A percentile compares a stretch with the other conserved stretches of the same genome.
Evolutionary conservation across 768 basidiomycete species (phyloP).

Genomic region (Auricularia heimuer): DNA sequence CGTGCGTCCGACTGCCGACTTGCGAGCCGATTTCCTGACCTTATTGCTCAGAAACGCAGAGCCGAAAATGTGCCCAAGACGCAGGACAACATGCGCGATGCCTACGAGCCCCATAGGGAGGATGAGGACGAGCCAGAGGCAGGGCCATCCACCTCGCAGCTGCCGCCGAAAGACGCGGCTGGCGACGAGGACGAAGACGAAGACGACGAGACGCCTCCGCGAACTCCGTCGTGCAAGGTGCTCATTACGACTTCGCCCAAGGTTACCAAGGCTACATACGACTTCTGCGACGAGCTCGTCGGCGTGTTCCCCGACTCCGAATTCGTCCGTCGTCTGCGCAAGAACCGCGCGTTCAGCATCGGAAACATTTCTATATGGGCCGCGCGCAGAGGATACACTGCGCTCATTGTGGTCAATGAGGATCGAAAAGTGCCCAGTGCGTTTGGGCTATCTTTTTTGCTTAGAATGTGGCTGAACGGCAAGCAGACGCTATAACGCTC

Average conservation of each 20-base stretch:
- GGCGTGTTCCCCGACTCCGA: constrained; percentile 89
- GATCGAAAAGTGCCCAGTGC: constrained; percentile 88
- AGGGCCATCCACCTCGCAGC: constrained; percentile 62
- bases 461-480: background rate
- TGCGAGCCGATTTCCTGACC: background rate
- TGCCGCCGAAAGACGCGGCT: constrained; percentile 37
- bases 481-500: constrained; percentile 81
- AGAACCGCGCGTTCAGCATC: constrained; percentile 83
- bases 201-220: constrained; percentile 15
- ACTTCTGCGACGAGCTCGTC: constrained; percentile 86
- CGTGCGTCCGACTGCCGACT: constrained; percentile 10
- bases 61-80: constrained; percentile 82
- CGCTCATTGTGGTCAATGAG: constrained; percentile 89
- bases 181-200: constrained; percentile 6
- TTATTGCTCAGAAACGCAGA: constrained; percentile 54
- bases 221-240: constrained; percentile 67
- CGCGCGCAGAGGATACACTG: constrained; percentile 76
- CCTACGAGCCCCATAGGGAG: constrained; percentile 41
- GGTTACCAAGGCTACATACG: constrained; percentile 80
- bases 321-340: constrained; percentile 66
- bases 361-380: constrained; percentile 92
- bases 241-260: constrained; percentile 86
- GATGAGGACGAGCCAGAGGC: too few relatives aligned
- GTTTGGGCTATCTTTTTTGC: constrained; percentile 20
- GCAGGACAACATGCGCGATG: constrained; percentile 83